Evolutionary conservation across 176 grass and related monocot genomes (phyloP), one percentile per base, ranked within the genome.

Genomic region (Bonia amplexicaulis): DNA sequence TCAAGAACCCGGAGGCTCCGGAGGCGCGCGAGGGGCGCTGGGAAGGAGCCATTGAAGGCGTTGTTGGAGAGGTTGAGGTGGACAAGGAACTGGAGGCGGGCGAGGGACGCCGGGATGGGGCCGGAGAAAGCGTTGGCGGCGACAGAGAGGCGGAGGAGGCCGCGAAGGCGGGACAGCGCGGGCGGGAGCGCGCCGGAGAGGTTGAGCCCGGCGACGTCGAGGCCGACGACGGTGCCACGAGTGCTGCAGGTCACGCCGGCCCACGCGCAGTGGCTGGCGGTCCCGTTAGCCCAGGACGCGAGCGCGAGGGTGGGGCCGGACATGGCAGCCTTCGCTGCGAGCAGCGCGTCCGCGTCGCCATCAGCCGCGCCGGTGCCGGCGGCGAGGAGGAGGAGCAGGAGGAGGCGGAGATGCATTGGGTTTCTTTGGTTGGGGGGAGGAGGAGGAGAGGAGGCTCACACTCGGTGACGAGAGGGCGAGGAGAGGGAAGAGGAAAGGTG

Each of bases 31-130:
- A 94, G 90, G 84, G 84, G 27, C 0, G 85, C 16, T 1, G 92
- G 88, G 63, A 97, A 81, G 48, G 86, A 88, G 15, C 82, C 84
- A 67, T 90, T 91, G 78, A 97, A 89, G 66, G 87, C 68, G 90
- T 97, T 97, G 77, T 91, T 91, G 73, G 92, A 94, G 84, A 97
- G 92, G 81, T 97, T 97, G 88, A 97, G 95, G 83, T 91, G 63
- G 79, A 78, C 46, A 79, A 97, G 92, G 35, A 62, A 67, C 69
- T 57, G 63, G 14, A 97, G 92, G 25, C 74, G 79, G 41, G 71
- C 80, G 39, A 97, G 75, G 20, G 82, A 76, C 12, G 77, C 22
- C 76, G 94, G 94, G 33, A 97, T 73, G 71, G 84, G 73, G 1
- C 94, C 94, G 0, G 76, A 81, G 37, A 97, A 29, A 1, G 75